phyloP scores from a whole-genome alignment of 2,329 filamentous ascomycete species.

The Lachnellula arida region DNA sequence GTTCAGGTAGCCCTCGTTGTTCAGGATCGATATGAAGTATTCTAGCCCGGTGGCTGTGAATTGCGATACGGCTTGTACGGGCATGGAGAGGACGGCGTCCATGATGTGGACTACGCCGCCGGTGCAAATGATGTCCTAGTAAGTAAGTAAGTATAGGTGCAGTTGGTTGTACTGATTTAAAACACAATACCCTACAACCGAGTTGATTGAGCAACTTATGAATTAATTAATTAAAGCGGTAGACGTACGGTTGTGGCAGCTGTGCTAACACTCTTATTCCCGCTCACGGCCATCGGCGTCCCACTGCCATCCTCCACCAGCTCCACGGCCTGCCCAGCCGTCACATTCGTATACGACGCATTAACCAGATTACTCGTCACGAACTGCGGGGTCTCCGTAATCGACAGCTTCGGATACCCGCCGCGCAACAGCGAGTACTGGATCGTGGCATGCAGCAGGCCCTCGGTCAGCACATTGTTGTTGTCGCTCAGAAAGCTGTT shows the following conservation, averaged over 20 bases:
- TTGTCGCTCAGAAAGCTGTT: slow-evolving; percentile 5
- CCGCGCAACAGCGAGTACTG: slow-evolving; percentile 21
- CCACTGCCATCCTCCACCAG: slow-evolving; percentile 7
- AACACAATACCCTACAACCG: no score
- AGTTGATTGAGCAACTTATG: no score
- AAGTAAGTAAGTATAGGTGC: no score
- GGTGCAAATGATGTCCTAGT: slow-evolving; percentile 46
- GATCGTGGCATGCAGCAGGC: slow-evolving; percentile 13
- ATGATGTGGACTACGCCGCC: slow-evolving; percentile 52
- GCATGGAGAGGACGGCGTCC: slow-evolving; percentile 44
- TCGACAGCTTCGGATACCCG: slow-evolving; percentile 12
- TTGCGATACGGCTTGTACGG: slow-evolving; percentile 21
- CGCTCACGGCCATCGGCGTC: slow-evolving; percentile 9
- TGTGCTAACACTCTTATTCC: slow-evolving; percentile 14
- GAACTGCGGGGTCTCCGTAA: slow-evolving; percentile 16
- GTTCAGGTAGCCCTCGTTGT: slow-evolving; percentile 6
- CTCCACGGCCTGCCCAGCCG: slow-evolving; percentile 19
- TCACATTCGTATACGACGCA: slow-evolving; percentile 19
- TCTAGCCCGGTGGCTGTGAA: slow-evolving; percentile 11
- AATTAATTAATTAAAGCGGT: no score
- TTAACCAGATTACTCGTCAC: slow-evolving; percentile 12
- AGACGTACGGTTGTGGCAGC: slow-evolving; percentile 10
- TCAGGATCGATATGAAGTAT: slow-evolving; percentile 19
- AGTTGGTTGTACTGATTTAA: no score
- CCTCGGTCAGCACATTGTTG: slow-evolving; percentile 7